Evolutionary conservation across 2,329 filamentous ascomycete species (phyloP).

Genomic region (Emericellopsis cladophorae): DNA sequence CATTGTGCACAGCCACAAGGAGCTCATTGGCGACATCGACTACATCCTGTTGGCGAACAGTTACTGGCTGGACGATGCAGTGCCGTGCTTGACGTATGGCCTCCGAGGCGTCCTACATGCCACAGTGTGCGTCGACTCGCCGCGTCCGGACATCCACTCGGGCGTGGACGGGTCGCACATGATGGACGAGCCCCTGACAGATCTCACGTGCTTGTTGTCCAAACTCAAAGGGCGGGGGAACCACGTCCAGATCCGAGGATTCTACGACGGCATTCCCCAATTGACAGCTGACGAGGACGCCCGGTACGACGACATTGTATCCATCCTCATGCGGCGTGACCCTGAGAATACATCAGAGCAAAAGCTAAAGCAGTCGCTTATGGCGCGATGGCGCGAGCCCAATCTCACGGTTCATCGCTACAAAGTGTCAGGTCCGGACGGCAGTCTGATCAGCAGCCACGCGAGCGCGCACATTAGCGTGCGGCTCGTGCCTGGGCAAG

Average conservation of each 20-base stretch:
- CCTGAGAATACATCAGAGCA: slow-evolving; percentile 46
- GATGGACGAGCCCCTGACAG: slow-evolving; percentile 83
- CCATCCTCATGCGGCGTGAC: slow-evolving; percentile 61
- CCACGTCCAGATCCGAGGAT: slow-evolving; percentile 70
- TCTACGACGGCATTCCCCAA: slow-evolving; percentile 74
- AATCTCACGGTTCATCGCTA: slow-evolving; percentile 90
- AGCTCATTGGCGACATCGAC: slow-evolving; percentile 78
- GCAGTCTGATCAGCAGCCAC: slow-evolving; percentile 80
- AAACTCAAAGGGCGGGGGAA: slow-evolving; percentile 74
- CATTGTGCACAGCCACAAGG: slow-evolving; percentile 67
- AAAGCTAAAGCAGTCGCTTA: slow-evolving; percentile 69
- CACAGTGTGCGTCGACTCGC: slow-evolving; percentile 76
- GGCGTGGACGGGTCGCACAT: slow-evolving; percentile 92
- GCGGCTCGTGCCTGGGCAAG: slow-evolving; percentile 86
- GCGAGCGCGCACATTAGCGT: slow-evolving; percentile 83
- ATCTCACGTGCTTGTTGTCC: slow-evolving; percentile 72
- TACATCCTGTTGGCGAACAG: slow-evolving; percentile 95
- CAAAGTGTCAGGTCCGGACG: slow-evolving; percentile 83
- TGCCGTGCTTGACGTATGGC: slow-evolving; percentile 90
- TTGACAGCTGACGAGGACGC: slow-evolving; percentile 64
- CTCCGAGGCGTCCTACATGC: slow-evolving; percentile 88
- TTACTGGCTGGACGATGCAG: slow-evolving; percentile 95
- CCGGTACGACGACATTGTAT: slow-evolving; percentile 74
- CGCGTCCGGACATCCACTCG: slow-evolving; percentile 80
- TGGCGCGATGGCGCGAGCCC: slow-evolving; percentile 90